Base-by-base conservation (phyloP, 306 rosid species). In the Sicyos edulis region DNA sequence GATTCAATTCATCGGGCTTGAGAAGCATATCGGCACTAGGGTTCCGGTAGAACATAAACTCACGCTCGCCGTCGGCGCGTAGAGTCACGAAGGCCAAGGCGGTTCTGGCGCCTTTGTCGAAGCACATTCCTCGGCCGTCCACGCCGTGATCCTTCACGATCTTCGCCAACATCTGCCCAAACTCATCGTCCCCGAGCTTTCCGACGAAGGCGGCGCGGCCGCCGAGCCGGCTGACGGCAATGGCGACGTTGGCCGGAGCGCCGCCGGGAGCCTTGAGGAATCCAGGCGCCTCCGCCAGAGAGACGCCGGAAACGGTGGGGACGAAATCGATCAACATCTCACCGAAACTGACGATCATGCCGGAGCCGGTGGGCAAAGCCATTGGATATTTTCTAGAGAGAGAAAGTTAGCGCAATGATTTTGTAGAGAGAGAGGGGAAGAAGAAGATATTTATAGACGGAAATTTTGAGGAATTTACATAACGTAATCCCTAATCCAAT, bases 11-110 rank as follows among this genome's bases (percentile, higher is more conserved):
- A 10, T 91, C 88, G 0, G 99, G 95, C 32, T 50, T 78, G 50
- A 93, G 95, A 3, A 88, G 88, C 99, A 93, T 93, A 22, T 93
- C 99, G 9, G 97, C 99, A 83, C 99, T 93, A 24, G 97, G 99
- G 58, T 93, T 93, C 40, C 99, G 76, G 84, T 91, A 93, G 78
- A 93, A 93, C 99, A 93, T 91, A 87, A 93, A 93, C 83, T 93
- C 99, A 16, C 99, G 95, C 76, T 93, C 99, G 0, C 97, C 99
- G 78, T 49, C 53, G 53, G 53, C 15, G 15, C 53, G 53, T 47
- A 93, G 82, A 3, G 99, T 93, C 6, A 93, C 99, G 86, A 93
- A 90, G 47, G 98, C 98, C 21, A 90, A 78, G 10, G 98, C 98
- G 9, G 98, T 93, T 29, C 98, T 87, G 0, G 97, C 98, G 21